These are phyloP conservation scores for Cyclotella kingstonii DNA, from an alignment of 108 stramenopile species.

Conservation along the genomic window DNA sequence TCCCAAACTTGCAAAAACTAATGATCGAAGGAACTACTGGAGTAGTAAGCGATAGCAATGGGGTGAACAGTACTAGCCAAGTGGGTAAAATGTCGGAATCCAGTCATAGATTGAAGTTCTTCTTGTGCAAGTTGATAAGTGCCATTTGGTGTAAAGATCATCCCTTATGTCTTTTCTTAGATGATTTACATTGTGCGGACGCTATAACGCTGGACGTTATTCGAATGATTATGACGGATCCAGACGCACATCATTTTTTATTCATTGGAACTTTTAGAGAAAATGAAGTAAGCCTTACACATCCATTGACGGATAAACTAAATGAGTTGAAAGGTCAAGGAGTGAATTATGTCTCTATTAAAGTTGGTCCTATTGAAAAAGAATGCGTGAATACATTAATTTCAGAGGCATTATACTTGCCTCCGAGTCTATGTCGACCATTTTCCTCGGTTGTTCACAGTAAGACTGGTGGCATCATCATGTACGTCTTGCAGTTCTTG, in stretches of 20 bases:
- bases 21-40: conserved; percentile 1
- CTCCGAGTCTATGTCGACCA: conserved; percentile 18
- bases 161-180: conserved; percentile 28
- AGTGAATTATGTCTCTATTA: conserved; percentile 14
- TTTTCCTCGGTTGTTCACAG: conserved; percentile 19
- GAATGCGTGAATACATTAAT: conserved; percentile 29
- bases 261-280: conserved; percentile 41
- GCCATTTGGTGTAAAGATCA: conserved; percentile 16
- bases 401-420: conserved; percentile 27
- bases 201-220: conserved; percentile 30
- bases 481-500: conserved; percentile 30
- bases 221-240: conserved; percentile 36
- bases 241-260: conserved; percentile 16
- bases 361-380: conserved; percentile 30
- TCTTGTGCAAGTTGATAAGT: conserved; percentile 33
- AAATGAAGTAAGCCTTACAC: conserved; percentile 27
- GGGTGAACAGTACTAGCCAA: background rate
- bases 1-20: conserved; percentile 21
- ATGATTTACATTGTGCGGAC: conserved; percentile 38
- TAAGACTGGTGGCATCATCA: conserved; percentile 30
- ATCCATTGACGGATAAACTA: conserved; percentile 18
- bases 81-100: background rate
- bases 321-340: conserved; percentile 21
- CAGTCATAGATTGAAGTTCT: conserved; percentile 13
- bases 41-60: background rate